These are phyloP conservation scores for Vigna reflexopilosa DNA, from an alignment of 306 rosid species.

Conservation along the genomic window DNA sequence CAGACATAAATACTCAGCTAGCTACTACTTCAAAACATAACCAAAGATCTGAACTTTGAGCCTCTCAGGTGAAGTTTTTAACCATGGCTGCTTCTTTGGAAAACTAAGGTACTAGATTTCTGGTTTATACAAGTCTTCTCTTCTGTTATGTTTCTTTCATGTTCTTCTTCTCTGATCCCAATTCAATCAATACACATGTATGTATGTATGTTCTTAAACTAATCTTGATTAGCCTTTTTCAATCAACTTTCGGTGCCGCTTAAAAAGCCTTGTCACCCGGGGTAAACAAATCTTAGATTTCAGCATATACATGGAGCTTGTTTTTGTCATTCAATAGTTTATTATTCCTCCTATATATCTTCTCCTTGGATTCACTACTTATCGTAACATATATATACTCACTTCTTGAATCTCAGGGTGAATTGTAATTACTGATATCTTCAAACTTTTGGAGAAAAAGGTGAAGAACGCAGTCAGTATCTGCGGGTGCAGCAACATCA, in stretches of 20 bases:
- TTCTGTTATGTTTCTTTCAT: background rate
- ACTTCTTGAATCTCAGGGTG: background rate
- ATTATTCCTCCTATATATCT: background rate
- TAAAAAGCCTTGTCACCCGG: conserved; percentile 50
- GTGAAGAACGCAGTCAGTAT: conserved; percentile 43
- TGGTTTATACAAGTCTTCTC: background rate
- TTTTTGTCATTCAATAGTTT: background rate
- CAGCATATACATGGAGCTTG: background rate
- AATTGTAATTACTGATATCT: background rate
- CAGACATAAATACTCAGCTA: background rate
- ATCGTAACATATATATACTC: background rate
- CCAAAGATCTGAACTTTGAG: background rate
- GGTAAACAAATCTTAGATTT: background rate
- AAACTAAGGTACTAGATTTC: conserved; percentile 23
- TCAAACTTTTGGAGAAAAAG: conserved; percentile 12
- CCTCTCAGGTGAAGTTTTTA: background rate
- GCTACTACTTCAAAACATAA: too few species aligned
- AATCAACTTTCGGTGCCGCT: conserved; percentile 50
- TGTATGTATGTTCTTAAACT: background rate
- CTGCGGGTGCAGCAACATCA: conserved; percentile 63
- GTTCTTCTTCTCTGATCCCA: conserved; percentile 29
- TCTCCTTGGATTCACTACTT: background rate
- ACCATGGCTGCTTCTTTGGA: conserved; percentile 3
- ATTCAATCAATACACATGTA: background rate
- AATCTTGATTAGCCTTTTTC: conserved; percentile 28